Evolutionary conservation across 176 grass and related monocot genomes (phyloP).

Genomic region (Cymbopogon citratus): DNA sequence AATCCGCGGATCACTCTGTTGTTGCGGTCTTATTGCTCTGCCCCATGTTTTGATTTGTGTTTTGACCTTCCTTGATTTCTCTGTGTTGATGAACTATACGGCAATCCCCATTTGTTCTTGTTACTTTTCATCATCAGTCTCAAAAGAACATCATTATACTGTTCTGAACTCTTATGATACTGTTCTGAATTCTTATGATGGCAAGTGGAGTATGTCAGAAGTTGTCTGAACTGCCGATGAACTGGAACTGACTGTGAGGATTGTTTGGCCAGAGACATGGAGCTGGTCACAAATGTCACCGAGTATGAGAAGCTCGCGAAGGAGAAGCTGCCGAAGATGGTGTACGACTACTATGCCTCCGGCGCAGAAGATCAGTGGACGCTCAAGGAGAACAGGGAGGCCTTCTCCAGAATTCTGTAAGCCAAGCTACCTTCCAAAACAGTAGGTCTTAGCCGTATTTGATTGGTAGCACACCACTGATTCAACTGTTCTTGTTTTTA

Average conservation of each 20-base stretch:
- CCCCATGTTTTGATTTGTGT: neutral
- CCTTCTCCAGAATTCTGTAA: slow-evolving; percentile 96
- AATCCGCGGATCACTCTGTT: neutral
- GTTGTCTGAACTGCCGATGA: neutral
- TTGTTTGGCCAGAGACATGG: slow-evolving; percentile 40
- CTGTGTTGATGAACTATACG: neutral
- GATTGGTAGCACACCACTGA: neutral
- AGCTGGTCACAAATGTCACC: slow-evolving; percentile 72
- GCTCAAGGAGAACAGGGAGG: slow-evolving; percentile 81
- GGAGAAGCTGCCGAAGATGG: slow-evolving; percentile 87
- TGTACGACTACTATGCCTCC: slow-evolving; percentile 88
- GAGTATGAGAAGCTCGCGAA: slow-evolving; percentile 78
- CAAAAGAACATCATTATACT: neutral
- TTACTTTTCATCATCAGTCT: neutral
- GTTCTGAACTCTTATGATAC: neutral
- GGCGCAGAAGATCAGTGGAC: slow-evolving; percentile 97
- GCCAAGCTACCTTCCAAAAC: slow-evolving; percentile 54
- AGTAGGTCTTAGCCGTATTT: slow-evolving; percentile 22
- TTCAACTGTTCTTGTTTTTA: slow-evolving; percentile 34
- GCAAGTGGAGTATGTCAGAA: neutral
- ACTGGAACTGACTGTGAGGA: neutral
- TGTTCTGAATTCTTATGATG: neutral
- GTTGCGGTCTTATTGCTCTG: neutral
- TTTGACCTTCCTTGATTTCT: neutral
- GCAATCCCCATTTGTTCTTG: neutral